These are phyloP conservation scores for Podospora conica DNA, from an alignment of 495 filamentous ascomycete species.

Conservation along the genomic window DNA sequence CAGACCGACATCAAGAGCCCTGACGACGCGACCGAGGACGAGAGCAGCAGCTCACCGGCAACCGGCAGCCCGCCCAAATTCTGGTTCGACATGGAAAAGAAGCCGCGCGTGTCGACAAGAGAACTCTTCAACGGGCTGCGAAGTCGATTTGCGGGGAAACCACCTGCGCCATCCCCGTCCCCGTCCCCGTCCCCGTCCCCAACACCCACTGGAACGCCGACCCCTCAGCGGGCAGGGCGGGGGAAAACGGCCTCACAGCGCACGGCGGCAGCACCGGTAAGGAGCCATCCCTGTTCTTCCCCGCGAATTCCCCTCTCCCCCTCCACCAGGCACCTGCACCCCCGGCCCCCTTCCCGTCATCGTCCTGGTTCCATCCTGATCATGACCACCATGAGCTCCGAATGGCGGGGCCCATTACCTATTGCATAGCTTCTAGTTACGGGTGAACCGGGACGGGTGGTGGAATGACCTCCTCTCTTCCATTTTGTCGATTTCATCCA, in stretches of 20 bases:
- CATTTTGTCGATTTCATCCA: background rate
- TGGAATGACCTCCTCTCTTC: background rate
- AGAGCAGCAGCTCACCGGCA: conserved; percentile 5
- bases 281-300: conserved; percentile 1
- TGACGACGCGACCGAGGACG: conserved; percentile 12
- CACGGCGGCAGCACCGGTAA: conserved; percentile 14
- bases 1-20: conserved; percentile 1
- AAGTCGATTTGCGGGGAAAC: conserved; percentile 24
- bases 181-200: background rate
- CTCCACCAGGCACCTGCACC: background rate
- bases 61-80: background rate
- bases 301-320: background rate
- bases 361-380: background rate
- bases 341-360: background rate
- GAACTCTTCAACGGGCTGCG: conserved; percentile 32
- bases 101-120: conserved; percentile 11
- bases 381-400: background rate
- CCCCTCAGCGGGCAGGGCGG: conserved; percentile 23
- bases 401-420: background rate
- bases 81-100: background rate
- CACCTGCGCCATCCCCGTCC: conserved; percentile 4
- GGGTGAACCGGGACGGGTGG: background rate
- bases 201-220: conserved; percentile 1
- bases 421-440: background rate
- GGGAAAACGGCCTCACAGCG: conserved; percentile 15